These are phyloP conservation scores for Mentha longifolia DNA, from an alignment of 257 asterid genomes.

Conservation along the genomic window DNA sequence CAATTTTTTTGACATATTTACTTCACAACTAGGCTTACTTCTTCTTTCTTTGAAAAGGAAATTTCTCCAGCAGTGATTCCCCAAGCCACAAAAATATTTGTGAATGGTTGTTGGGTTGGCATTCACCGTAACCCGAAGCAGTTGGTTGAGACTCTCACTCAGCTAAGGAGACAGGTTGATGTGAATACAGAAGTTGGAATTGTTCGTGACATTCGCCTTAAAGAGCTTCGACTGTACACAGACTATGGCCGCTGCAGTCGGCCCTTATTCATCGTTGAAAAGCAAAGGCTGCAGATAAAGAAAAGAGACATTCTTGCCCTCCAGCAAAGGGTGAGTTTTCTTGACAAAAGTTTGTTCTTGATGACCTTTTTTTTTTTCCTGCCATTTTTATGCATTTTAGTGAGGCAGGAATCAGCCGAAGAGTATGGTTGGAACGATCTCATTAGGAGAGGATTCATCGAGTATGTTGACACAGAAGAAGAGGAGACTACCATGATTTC, in stretches of 20 bases:
- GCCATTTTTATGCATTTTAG: neutral
- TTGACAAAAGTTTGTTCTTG: neutral
- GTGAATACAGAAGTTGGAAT: slow-evolving; percentile 87
- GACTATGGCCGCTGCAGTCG: slow-evolving; percentile 96
- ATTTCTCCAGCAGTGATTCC: slow-evolving; percentile 86
- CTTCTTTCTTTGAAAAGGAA: slow-evolving; percentile 50
- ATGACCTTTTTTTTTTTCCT: neutral
- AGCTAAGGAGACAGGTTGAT: slow-evolving; percentile 73
- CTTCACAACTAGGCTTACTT: neutral
- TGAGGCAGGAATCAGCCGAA: slow-evolving; percentile 63
- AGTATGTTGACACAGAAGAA: slow-evolving; percentile 86
- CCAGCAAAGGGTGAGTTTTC: slow-evolving; percentile 65
- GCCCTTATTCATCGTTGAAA: slow-evolving; percentile 85
- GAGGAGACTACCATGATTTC: slow-evolving; percentile 94
- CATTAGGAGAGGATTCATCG: slow-evolving; percentile 73
- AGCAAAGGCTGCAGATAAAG: slow-evolving; percentile 69
- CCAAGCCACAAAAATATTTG: slow-evolving; percentile 75
- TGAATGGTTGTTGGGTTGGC: slow-evolving; percentile 82
- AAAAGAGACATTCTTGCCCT: slow-evolving; percentile 71
- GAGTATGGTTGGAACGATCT: slow-evolving; percentile 85
- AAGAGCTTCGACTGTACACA: slow-evolving; percentile 79
- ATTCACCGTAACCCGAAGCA: slow-evolving; percentile 76
- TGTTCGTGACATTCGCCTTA: slow-evolving; percentile 76
- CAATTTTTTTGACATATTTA: neutral
- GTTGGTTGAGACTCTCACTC: slow-evolving; percentile 76